Base-by-base conservation (phyloP, 176 grass and related monocot species). In the Panicum miliaceum region DNA sequence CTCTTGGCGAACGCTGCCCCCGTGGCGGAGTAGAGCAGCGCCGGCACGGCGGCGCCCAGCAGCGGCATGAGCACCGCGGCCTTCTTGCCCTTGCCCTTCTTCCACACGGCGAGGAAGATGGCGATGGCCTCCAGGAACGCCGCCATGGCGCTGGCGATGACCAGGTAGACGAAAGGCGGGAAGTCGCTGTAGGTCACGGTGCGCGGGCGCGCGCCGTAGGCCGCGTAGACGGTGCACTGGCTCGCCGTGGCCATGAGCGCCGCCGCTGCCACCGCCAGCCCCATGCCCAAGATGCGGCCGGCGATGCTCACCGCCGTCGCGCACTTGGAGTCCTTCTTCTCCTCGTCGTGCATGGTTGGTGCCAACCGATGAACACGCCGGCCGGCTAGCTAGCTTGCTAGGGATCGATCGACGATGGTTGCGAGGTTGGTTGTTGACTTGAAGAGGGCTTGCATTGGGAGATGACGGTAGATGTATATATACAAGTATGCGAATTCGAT, bases 101-200 rank as follows among this genome's bases (percentile, higher is more conserved):
- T 86, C 82, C 84, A 86, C 37, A 86, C 42, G 38, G 22, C 50
- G 12, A 90, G 84, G 80, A 86, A 83, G 47, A 86, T 78, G 58
- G 88, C 84, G 47, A 74, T 72, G 6, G 67, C 84, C 50, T 73
- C 50, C 18, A 90, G 54, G 79, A 68, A 18, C n/a, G 84, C 84
- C 3, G 79, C 84, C 1, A 90, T 35, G 73, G 60, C 51, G 74
- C 22, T 5, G 20, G 35, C 73, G 52, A 5, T 12, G 0, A 76
- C 64, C 32, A 37, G 4, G 74, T 13, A 90, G 74, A 86, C 67
- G 75, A 83, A 86, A 1, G 84, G 79, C 1, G 48, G 8, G 67
- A 40, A 90, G 67, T 74, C 38, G 18, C 58, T 90, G 88, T 86
- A 90, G 5, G 84, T 86, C n/a, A 86, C 42, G 1, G 84, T 90